Conservation (phyloP, 768 basidiomycete genomes). For the Tylopilus subfusipes region DNA sequence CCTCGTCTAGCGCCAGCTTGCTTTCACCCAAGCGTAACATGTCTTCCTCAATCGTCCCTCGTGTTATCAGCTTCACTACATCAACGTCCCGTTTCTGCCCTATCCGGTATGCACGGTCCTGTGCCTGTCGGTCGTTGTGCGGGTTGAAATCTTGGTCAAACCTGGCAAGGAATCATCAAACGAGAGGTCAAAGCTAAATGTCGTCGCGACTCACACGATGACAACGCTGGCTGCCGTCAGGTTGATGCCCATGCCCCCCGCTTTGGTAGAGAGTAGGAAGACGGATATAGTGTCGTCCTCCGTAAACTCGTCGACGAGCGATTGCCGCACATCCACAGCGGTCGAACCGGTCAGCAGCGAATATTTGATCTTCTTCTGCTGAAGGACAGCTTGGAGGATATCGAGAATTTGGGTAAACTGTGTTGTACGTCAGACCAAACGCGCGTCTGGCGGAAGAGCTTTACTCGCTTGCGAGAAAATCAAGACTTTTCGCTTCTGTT, state of each 20-base stretch:
- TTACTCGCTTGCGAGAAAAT: conserved; percentile 87
- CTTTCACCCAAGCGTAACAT: conserved; percentile 88
- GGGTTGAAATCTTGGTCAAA: conserved; percentile 99
- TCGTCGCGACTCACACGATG: conserved; percentile 60
- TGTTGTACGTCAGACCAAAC: background rate
- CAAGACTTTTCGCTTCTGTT: conserved; percentile 74
- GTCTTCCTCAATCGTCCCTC: conserved; percentile 93
- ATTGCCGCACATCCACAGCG: conserved; percentile 88
- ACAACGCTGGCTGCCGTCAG: conserved; percentile 94
- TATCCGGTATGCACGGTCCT: conserved; percentile 96
- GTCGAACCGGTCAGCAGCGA: conserved; percentile 90
- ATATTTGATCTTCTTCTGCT: conserved; percentile 67
- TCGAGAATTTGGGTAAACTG: conserved; percentile 97
- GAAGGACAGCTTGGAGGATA: conserved; percentile 82
- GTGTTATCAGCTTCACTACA: conserved; percentile 89
- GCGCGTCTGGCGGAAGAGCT: background rate
- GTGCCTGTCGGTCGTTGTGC: conserved; percentile 96
- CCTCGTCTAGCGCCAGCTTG: conserved; percentile 89
- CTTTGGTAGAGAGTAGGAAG: conserved; percentile 89
- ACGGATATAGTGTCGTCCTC: conserved; percentile 78
- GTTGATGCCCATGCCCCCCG: conserved; percentile 96
- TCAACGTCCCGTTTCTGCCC: conserved; percentile 94
- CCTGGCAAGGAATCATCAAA: conserved; percentile 40
- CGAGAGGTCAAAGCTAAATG: background rate
- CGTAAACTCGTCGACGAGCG: conserved; percentile 93